Evolutionary conservation across 1,139 yeast genomes (phyloP), one percentile per base, ranked within the genome.

Genomic region (Suhomyces choctaworum): DNA sequence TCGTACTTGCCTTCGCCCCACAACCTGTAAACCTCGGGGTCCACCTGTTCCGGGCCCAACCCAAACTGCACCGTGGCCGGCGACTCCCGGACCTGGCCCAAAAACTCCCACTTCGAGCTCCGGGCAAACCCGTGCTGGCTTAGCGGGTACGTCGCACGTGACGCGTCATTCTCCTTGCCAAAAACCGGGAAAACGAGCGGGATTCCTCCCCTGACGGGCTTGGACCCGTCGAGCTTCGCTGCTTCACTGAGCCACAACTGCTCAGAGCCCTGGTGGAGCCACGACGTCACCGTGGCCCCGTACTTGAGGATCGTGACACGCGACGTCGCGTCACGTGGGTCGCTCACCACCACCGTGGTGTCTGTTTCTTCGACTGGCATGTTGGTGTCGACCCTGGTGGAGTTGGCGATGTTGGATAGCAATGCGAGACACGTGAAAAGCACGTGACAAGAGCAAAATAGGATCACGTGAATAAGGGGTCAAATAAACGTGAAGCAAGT

Each of bases 41-140:
- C 75, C 26, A 94, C 81, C 39, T 81, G 72, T 50, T 87, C 96
- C 3, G 96, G 95, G 22, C 92, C 82, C 41, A 92, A 74, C 0
- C 90, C 97, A 60, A 89, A 89, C 59, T 90, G 96, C 29, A 84
- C 84, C 5, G 95, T 78, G 44, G 82, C 75, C 7, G 76, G 76
- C 22, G 46, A 46, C 34, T 56, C 66, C 20, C 70, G 72, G 9
- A 82, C 74, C 61, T 87, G 94, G 22, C 98, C 98, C 41, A 92
- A 69, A 50, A 89, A 85, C 60, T 90, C 97, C 97, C 97, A 92
- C 5, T 70, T 65, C 4, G 92, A 80, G 58, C 77, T 84, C 59
- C 98, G 75, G 11, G 96, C 97, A 64, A 92, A 86, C 2, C 98
- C 98, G 57, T 92, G 98, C 64, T 92, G 97, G 10, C 97, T 97